Percentiles rank a stretch among this genome's conserved stretches.
phyloP scores from a whole-genome alignment of 139 green algal genomes.

The Diplosphaera chodatii region DNA sequence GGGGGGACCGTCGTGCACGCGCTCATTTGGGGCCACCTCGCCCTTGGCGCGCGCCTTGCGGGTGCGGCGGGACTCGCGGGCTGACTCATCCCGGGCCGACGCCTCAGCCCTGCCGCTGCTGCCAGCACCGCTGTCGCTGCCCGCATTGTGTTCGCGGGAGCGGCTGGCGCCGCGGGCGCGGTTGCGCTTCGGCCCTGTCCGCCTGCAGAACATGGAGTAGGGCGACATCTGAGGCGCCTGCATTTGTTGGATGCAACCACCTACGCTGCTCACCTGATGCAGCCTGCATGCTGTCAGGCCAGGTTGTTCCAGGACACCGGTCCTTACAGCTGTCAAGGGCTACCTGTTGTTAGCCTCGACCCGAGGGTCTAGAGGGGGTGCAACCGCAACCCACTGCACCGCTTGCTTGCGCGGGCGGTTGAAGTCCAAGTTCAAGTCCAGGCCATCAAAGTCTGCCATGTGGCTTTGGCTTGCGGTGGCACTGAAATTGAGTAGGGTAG shows the following conservation, averaged over 20 bases:
- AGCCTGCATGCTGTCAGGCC: too few species aligned
- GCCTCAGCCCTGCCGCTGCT: too few species aligned
- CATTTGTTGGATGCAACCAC: too few species aligned
- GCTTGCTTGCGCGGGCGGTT: constrained; percentile 27
- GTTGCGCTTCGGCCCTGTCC: not conserved
- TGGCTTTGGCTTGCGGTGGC: too few species aligned
- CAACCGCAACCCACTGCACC: constrained; percentile 22
- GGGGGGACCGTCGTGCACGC: not conserved
- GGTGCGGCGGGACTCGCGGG: not conserved
- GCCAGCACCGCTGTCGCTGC: not conserved
- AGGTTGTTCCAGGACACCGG: too few species aligned
- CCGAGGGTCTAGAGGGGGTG: constrained; percentile 9
- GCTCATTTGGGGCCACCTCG: not conserved
- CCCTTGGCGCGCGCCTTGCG: not conserved
- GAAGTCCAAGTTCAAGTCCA: constrained; percentile 9
- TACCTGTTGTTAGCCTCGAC: not conserved
- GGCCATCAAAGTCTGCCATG: too few species aligned
- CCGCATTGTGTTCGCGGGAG: not conserved
- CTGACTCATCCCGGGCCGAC: not conserved
- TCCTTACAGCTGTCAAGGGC: too few species aligned
- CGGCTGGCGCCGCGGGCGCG: not conserved
- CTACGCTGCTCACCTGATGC: too few species aligned
- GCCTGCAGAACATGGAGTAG: constrained; percentile 1
- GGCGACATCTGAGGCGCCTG: too few species aligned
- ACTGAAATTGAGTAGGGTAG: too few species aligned